phyloP scores from a whole-genome alignment of 106 monocot species.

The Amphibolis antarctica region DNA sequence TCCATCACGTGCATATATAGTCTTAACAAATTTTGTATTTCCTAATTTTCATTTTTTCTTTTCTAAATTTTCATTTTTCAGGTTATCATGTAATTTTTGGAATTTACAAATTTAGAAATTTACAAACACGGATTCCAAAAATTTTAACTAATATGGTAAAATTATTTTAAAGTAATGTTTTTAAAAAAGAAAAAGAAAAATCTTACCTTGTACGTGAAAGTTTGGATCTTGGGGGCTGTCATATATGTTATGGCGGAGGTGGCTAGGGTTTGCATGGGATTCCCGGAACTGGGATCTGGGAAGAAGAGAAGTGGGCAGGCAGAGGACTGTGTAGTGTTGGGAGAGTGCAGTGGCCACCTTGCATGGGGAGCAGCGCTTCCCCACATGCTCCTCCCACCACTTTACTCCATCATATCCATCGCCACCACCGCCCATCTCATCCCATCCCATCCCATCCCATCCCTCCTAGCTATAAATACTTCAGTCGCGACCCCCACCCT shows the following conservation, averaged over 20 bases:
- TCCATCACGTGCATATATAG: too few relatives aligned
- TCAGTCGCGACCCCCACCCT: not conserved
- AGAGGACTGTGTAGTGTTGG: not conserved
- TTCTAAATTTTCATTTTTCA: too few relatives aligned
- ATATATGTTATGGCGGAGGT: not conserved
- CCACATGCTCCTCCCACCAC: slow-evolving; percentile 5
- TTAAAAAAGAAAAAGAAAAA: too few relatives aligned
- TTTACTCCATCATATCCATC: not conserved
- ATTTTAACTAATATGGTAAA: too few relatives aligned
- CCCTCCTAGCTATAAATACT: not conserved
- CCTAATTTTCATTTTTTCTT: too few relatives aligned
- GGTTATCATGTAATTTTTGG: too few relatives aligned
- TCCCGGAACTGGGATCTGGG: slow-evolving; percentile 5
- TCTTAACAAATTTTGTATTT: too few relatives aligned
- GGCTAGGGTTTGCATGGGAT: slow-evolving; percentile 6
- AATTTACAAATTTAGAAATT: too few relatives aligned
- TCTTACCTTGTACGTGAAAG: too few relatives aligned
- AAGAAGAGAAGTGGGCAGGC: not conserved
- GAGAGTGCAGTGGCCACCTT: not conserved
- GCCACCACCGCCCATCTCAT: not conserved
- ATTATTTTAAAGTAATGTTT: too few relatives aligned
- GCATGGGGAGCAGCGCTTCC: slow-evolving; percentile 4
- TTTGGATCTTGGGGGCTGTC: not conserved
- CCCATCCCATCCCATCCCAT: not conserved
- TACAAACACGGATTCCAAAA: too few relatives aligned